Base-by-base conservation (phyloP, 805 yeast species). In the Schizosaccharomyces osmophilus region DNA sequence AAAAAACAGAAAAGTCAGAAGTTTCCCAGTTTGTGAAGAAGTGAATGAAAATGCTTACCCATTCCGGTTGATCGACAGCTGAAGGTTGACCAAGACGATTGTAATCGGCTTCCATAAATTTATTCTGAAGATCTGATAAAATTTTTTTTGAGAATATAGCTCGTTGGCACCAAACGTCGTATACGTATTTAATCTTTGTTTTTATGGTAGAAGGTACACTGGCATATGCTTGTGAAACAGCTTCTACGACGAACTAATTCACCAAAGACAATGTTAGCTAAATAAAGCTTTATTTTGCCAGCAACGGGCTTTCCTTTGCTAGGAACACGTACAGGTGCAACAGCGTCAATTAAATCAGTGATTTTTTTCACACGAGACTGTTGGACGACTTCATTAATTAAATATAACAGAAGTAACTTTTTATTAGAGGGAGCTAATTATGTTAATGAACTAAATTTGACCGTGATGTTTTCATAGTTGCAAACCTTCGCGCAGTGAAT, bases 381-480 rank as follows among this genome's bases (percentile, higher is more conserved):
- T 70, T 87, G 95, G 1, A 86, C 83, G 26, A 87, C 82, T 65
- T 87, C 95, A 69, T 87, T 87, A 61, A 84, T 83, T 15, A 87
- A 73, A 67, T 87, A 87, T 29, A 87, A 74, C 62, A 84, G 71
- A 1, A 83, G 76, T 61, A 83, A 74, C 63, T 76, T 78, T 66
- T 78, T 75, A 60, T 71, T 70, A n/a, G 67, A 65, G 19, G 74
- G 72, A 4, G 72, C 70, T 68, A 55, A 5, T 42, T 19, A 32
- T 39, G 61, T 61, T 24, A 62, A 43, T 29, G 2, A 45, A 24
- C 13, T 24, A 11, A 36, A 36, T 36, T 36, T 36, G 41, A 36
- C 41, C 15, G 41, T 36, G 17, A 11, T 36, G 31, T 15, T 42
- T 8, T 13, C 32, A 15, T 45, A 24, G 19, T 3, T 29, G 6